Base-by-base conservation (phyloP, 2,329 filamentous ascomycete species). In the Xylaria sp. region DNA sequence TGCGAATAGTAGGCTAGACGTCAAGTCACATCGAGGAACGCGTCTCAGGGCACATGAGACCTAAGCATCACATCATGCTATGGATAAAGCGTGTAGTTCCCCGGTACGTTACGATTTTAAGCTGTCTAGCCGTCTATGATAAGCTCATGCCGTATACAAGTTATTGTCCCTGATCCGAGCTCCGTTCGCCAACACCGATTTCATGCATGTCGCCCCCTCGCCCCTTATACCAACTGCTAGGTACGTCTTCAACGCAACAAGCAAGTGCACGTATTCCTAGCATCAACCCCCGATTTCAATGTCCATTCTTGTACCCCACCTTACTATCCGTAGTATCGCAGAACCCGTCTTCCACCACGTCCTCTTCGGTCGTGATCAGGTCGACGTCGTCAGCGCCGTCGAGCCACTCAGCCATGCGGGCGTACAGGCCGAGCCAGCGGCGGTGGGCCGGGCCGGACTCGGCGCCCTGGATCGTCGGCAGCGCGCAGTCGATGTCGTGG, bases 361-460 rank as follows among this genome's bases (percentile, higher is more conserved):
- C n/a, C n/a, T n/a, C n/a, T n/a, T n/a, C n/a, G n/a, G n/a, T n/a
- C n/a, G 61, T 65, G 3, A 61, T 61, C 34, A 69, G 59, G 39
- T 68, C 65, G n/a, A 69, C 45, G 18, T 67, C 65, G 2, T 59
- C 52, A 1, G 56, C 46, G 4, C 66, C 67, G 4, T 61, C 59
- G 8, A 69, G 63, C 67, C 67, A 69, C 48, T 65, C 56, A 3
- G 48, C 61, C 58, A 68, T 76, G 61, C 76, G 73, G 41, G 61
- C 60, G 55, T 78, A 79, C 71, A 79, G 74, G 29, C 70, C 64
- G 16, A 68, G 64, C 68, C 71, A 74, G 24, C 71, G 60, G 2
- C 56, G 62, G 45, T 70, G 58, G 8, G 57, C 60, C 11, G 57
- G 22, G 1, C 63, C 58, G 11, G 51, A 42, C 44, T 65, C 61